Evolutionary conservation across 306 rosid genomes (phyloP), one percentile per base, ranked within the genome.

Genomic region (Calophaca sinica): DNA sequence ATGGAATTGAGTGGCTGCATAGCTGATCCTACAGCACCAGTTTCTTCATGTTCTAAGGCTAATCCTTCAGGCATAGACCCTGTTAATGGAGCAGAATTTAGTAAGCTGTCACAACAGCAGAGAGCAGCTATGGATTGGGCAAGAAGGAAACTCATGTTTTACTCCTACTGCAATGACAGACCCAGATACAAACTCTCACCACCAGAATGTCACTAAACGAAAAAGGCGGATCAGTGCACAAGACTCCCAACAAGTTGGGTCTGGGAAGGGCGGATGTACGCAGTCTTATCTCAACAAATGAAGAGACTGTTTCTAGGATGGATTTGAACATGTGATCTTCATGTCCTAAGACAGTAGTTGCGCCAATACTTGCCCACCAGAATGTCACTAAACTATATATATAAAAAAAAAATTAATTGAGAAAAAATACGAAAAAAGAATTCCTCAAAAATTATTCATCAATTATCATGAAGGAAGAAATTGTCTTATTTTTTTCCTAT

Each of bases 131-230:
- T 91, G 93, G 93, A 87, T 67, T 94, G 98, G 98, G 97, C 96
- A 9, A 94, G 98, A 86, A 86, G 88, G 10, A 94, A 94, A 82
- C 96, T 91, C 51, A 87, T 94, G 98, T 90, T 94, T 71, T 94
- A 94, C 84, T 94, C 98, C 7, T 94, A 94, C 38, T 94, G 98
- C 81, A 85, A 85, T 80, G 97, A 94, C 61, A 75, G 45, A 45
- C 28, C 80, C 33, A 88, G 98, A 82, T 94, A 65, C 77, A 91
- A 88, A 68, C 88, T 91, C 78, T 10, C 87, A n/a, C 97, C 97
- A 26, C 89, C 97, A 38, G 98, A 94, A 82, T 91, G 98, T 87
- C 84, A 77, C 63, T 87, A 54, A 80, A 41, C 12, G 42, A 31
- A 13, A 20, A 20, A 20, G 26, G 1, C 26, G 26, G 26, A 0